These are phyloP conservation scores for Starmerella apis DNA, from an alignment of 805 yeast species.

Conservation along the genomic window DNA sequence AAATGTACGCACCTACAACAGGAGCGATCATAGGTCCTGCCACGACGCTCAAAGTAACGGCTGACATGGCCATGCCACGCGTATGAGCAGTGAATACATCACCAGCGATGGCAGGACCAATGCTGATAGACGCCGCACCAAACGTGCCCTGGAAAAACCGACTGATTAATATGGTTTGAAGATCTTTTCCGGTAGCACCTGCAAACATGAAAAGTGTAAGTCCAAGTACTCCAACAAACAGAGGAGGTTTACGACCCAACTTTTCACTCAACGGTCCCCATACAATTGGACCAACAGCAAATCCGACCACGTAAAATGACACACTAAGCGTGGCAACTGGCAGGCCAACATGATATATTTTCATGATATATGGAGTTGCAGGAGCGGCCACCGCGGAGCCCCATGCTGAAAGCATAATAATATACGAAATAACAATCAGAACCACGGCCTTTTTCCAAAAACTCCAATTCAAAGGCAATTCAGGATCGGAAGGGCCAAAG, in stretches of 20 bases:
- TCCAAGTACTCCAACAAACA: slow-evolving; percentile 48
- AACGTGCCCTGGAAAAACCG: slow-evolving; percentile 72
- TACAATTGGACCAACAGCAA: slow-evolving; percentile 81
- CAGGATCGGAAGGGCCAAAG: slow-evolving; percentile 71
- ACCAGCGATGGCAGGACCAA: slow-evolving; percentile 77
- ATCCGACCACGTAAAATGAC: slow-evolving; percentile 79
- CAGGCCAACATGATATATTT: slow-evolving; percentile 47
- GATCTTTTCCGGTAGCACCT: slow-evolving; percentile 63
- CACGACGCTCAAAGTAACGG: slow-evolving; percentile 60
- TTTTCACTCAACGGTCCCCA: slow-evolving; percentile 87
- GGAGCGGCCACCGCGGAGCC: slow-evolving; percentile 79
- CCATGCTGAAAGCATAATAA: slow-evolving; percentile 49
- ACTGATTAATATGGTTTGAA: slow-evolving; percentile 59
- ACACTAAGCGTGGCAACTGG: slow-evolving; percentile 68
- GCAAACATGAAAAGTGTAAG: slow-evolving; percentile 57
- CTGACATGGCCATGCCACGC: slow-evolving; percentile 66
- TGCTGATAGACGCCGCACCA: slow-evolving; percentile 79
- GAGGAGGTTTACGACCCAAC: slow-evolving; percentile 56
- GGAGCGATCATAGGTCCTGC: slow-evolving; percentile 76
- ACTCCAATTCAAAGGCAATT: slow-evolving; percentile 73
- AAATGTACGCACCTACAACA: slow-evolving; percentile 60
- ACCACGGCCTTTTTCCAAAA: slow-evolving; percentile 37
- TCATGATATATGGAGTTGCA: slow-evolving; percentile 42
- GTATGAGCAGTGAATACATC: slow-evolving; percentile 57
- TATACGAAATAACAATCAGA: slow-evolving; percentile 40